Conservation (phyloP, 2,329 filamentous ascomycete species). For the Calcarisporium arbuscula region DNA sequence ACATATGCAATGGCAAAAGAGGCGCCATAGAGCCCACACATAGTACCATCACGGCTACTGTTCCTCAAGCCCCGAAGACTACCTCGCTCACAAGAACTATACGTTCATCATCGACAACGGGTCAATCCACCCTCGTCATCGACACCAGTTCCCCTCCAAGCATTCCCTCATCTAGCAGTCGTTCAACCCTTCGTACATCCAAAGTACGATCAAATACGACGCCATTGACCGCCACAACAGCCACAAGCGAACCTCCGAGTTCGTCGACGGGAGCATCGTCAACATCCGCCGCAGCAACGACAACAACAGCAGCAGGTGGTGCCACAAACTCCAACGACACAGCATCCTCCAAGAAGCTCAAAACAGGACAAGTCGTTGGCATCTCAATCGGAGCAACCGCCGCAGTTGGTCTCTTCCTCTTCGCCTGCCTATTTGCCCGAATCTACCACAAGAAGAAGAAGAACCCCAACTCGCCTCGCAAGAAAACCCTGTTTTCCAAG, state of each 20-base stretch:
- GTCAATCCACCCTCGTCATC: conserved; percentile 4
- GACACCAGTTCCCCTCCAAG: conserved; percentile 6
- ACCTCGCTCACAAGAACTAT: conserved; percentile 4
- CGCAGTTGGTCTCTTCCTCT: conserved; percentile 40
- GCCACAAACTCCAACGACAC: conserved; percentile 8
- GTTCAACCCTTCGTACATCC: neutral
- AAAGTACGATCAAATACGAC: too few species aligned
- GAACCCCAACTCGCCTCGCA: conserved; percentile 18
- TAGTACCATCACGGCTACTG: conserved; percentile 49
- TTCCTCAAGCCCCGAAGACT: conserved; percentile 17
- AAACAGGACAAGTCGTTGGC: conserved; percentile 46
- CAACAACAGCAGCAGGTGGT: conserved; percentile 5
- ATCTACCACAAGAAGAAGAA: conserved; percentile 33
- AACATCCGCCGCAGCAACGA: conserved; percentile 6
- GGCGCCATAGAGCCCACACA: conserved; percentile 52
- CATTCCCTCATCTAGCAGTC: neutral
- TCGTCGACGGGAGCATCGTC: conserved; percentile 4
- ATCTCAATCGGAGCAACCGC: conserved; percentile 50
- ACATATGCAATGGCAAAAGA: conserved; percentile 49
- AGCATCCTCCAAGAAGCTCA: conserved; percentile 15
- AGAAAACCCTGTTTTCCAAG: conserved; percentile 7
- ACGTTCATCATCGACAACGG: conserved; percentile 4
- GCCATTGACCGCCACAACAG: neutral
- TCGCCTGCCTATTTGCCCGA: conserved; percentile 39
- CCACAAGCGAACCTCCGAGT: too few species aligned